A percentile compares a stretch with the other conserved stretches of the same genome.
Evolutionary conservation across 441 rosid genomes (phyloP).

Genomic region (Gossypium trilobum): DNA sequence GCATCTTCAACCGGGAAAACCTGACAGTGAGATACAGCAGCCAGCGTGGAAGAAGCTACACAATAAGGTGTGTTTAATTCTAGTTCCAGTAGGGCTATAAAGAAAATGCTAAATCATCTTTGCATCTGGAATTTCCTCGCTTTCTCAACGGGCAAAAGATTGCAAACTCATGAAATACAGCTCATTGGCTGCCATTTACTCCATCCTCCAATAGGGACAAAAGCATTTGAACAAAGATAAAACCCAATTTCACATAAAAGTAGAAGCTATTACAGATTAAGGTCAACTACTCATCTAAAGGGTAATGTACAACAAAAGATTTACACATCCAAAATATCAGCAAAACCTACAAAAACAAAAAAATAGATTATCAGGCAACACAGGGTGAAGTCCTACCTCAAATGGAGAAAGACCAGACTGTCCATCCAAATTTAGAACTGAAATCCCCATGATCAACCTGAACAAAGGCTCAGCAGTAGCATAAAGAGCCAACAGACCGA

Average conservation of each 20-base stretch:
- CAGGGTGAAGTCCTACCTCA: conserved; percentile 46
- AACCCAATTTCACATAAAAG: neutral
- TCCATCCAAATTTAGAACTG: conserved; percentile 66
- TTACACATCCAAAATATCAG: neutral
- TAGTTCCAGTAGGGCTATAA: neutral
- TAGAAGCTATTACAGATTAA: neutral
- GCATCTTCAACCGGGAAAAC: neutral
- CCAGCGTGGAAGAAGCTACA: neutral
- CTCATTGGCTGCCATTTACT: neutral
- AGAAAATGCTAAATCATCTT: neutral
- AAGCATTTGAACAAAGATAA: neutral
- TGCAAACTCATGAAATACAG: neutral
- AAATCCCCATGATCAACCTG: conserved; percentile 76
- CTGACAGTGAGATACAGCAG: neutral
- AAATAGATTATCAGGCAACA: neutral
- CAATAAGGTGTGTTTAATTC: neutral
- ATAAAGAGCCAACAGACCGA: conserved; percentile 62
- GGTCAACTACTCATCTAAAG: neutral
- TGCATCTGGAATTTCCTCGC: neutral
- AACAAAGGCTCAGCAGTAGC: conserved; percentile 72
- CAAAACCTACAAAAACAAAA: conserved; percentile 11
- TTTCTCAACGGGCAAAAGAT: neutral
- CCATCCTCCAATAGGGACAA: neutral
- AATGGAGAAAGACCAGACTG: conserved; percentile 65
- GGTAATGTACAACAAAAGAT: neutral